Evolutionary conservation across 2,329 filamentous ascomycete species (phyloP), one percentile per base, ranked within the genome.

Genomic region (Penicillium griseofulvum): DNA sequence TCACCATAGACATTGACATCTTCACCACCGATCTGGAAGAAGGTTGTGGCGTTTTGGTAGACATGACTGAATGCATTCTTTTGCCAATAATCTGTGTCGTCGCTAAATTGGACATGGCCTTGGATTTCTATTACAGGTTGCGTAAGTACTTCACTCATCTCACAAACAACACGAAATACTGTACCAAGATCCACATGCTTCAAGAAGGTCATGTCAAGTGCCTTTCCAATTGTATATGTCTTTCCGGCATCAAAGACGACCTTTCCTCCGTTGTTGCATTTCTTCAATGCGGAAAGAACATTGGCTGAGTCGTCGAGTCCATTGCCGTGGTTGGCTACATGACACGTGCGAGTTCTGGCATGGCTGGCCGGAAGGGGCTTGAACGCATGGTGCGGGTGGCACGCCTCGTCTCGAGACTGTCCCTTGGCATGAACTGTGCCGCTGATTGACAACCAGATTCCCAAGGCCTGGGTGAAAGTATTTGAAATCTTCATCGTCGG

Each of bases 1-100:
- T 82, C 83, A 0, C 87, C 87, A 57, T 87, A 89, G 43, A 90
- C 80, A 55, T 88, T 86, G 11, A 90, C 83, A 70, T 83, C 85
- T 19, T 80, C 74, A 29, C 87, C 87, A 38, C 86, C 86, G 36
- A 87, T 78, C 66, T 85, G 80, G 78, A 86, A 88, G 76, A 88
- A 88, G 1, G 83, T 83, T 0, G 83, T 85, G 5, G 82, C 80
- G 58, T 88, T 87, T 63, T 89, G 87, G 72, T 83, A 90, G 6
- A 74, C 76, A 26, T 86, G 84, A 52, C 81, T 80, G 77, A 88
- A 89, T 39, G 80, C 78, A 64, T 88, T 80, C 9, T 77, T 78
- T 59, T 86, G 79, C 87, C 87, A 89, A 71, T 89, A 89, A 60
- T 83, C 80, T 1, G 85, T 86, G 66, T 90, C 84, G 48, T 86